These are phyloP conservation scores for Phytophthora citricola DNA, from an alignment of 352 stramenopile species.

Conservation along the genomic window DNA sequence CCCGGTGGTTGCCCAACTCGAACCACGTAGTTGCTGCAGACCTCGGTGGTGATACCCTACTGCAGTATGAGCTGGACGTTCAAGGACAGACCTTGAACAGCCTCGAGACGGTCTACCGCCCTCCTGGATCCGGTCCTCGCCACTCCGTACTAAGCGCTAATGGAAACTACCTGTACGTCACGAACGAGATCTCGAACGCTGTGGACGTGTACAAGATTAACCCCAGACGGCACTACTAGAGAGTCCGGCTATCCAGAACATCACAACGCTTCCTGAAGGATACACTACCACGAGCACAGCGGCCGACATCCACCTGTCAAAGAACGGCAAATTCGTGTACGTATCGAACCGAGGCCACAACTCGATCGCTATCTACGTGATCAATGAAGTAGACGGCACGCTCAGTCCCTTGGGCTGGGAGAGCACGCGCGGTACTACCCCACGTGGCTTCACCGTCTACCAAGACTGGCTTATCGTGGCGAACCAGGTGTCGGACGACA, in stretches of 20 bases:
- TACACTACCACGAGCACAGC: conserved; percentile 27
- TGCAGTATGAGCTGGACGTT: conserved; percentile 48
- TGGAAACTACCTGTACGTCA: conserved; percentile 50
- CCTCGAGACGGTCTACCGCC: conserved; percentile 15
- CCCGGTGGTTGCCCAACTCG: conserved; percentile 49
- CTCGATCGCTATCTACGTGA: conserved; percentile 55
- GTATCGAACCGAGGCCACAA: conserved; percentile 63
- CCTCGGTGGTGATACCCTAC: conserved; percentile 55
- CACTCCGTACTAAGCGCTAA: conserved; percentile 57
- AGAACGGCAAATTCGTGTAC: conserved; percentile 54
- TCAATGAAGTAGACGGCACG: conserved; percentile 30
- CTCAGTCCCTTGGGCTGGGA: conserved; percentile 43
- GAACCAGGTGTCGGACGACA: conserved; percentile 55
- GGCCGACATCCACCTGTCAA: conserved; percentile 55
- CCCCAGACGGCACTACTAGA: conserved; percentile 18
- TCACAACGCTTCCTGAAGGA: conserved; percentile 48
- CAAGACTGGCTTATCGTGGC: conserved; percentile 54
- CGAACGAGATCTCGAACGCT: conserved; percentile 59
- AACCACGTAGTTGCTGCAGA: conserved; percentile 46
- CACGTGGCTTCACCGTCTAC: conserved; percentile 50
- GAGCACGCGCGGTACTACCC: conserved; percentile 42
- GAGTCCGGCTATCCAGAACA: conserved; percentile 39
- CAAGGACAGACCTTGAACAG: conserved; percentile 35
- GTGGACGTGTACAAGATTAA: conserved; percentile 54
- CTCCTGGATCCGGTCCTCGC: conserved; percentile 51